These are phyloP conservation scores for Thielaviopsis euricoi DNA, from an alignment of 2,329 filamentous ascomycete genomes.

Conservation along the genomic window DNA sequence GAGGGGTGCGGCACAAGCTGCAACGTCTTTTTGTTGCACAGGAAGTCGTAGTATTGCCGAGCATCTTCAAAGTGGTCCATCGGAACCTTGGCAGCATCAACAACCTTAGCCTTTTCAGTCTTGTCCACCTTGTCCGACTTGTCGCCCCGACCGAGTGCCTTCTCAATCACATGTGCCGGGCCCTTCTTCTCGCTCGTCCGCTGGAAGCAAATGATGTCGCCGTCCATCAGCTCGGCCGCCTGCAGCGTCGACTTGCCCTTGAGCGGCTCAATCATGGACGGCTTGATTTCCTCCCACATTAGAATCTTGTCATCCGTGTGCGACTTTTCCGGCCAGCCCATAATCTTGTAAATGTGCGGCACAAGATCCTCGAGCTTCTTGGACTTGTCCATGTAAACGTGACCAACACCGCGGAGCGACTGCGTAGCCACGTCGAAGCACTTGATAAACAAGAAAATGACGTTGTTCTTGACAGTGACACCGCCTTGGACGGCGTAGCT, in stretches of 20 bases:
- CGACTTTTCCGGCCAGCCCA: constrained; percentile 71
- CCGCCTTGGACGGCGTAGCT: constrained; percentile 41
- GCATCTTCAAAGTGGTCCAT: constrained; percentile 51
- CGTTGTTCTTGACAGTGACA: constrained; percentile 40
- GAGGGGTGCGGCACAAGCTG: constrained; percentile 55
- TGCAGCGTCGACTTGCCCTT: constrained; percentile 82
- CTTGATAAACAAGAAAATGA: constrained; percentile 79
- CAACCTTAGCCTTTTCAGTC: neutral
- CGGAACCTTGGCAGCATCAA: neutral
- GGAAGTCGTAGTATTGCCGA: constrained; percentile 80
- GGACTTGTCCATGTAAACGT: constrained; percentile 74
- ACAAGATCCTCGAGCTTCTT: constrained; percentile 78
- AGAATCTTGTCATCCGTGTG: constrained; percentile 41
- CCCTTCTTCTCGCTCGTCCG: constrained; percentile 35
- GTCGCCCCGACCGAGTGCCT: neutral
- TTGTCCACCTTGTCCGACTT: neutral
- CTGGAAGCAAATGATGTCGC: constrained; percentile 94
- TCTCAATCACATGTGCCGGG: neutral
- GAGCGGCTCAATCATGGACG: constrained; percentile 88
- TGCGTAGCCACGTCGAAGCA: constrained; percentile 72
- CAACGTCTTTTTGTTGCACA: constrained; percentile 67
- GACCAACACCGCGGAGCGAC: constrained; percentile 56
- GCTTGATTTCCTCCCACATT: constrained; percentile 97
- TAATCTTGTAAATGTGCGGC: constrained; percentile 59
- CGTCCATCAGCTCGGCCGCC: constrained; percentile 87